Percentiles rank a stretch among this genome's conserved stretches.
phyloP scores from a whole-genome alignment of 257 asterid genomes.

The Nicotiana undulata region DNA sequence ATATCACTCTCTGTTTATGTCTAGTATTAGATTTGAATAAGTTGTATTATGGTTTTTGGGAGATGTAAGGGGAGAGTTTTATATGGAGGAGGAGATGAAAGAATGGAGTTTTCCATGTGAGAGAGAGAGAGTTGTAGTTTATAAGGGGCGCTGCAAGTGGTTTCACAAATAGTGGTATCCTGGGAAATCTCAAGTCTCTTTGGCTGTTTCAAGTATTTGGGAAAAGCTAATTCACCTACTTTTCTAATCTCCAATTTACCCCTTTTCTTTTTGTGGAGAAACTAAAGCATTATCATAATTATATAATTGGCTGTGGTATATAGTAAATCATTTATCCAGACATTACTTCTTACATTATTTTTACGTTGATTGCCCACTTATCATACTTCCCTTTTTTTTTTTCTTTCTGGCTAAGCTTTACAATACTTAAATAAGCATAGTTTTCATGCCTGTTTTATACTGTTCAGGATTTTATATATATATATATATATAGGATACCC shows the following conservation, averaged over 20 bases:
- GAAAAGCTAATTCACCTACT: not conserved
- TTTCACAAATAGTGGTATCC: slow-evolving; percentile 17
- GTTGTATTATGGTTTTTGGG: not conserved
- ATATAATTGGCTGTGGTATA: too few species aligned
- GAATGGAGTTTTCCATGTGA: not conserved
- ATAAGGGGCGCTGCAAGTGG: slow-evolving; percentile 25
- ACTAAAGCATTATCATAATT: too few species aligned
- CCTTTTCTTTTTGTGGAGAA: not conserved
- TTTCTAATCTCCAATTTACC: slow-evolving; percentile 4
- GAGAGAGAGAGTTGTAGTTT: not conserved
- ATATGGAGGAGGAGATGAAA: not conserved
- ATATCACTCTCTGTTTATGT: too few species aligned
- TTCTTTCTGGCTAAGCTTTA: too few species aligned
- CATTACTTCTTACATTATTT: too few species aligned
- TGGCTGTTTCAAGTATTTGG: slow-evolving; percentile 9
- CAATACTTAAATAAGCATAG: too few species aligned
- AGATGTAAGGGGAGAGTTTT: not conserved
- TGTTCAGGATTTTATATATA: not conserved
- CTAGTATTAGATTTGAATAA: too few species aligned
- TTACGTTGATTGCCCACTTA: too few species aligned
- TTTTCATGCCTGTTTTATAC: too few species aligned
- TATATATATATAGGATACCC: too few species aligned
- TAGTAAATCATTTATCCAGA: too few species aligned
- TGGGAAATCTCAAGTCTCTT: not conserved
- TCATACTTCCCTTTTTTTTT: too few species aligned